Conservation (phyloP, 371 early-diverging fungal species). For the Cladochytrium tenue region DNA sequence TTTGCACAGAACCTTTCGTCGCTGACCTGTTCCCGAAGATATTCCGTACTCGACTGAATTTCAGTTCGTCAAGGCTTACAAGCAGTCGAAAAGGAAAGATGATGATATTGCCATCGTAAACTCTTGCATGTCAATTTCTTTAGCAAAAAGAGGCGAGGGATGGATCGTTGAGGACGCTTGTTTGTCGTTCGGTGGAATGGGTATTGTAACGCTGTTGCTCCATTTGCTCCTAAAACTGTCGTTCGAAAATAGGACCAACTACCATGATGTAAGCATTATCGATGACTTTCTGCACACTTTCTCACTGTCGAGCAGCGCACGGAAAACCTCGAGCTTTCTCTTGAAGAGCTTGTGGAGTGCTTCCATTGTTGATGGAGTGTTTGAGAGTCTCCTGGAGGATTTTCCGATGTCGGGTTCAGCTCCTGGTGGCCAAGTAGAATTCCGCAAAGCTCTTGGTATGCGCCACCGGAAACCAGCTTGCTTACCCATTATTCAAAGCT, state of each 20-base stretch:
- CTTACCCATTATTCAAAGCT: slow-evolving; percentile 27
- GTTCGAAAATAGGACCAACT: slow-evolving; percentile 5
- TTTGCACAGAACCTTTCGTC: not conserved
- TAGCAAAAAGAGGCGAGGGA: slow-evolving; percentile 22
- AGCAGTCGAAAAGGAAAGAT: slow-evolving; percentile 78
- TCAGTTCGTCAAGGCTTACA: slow-evolving; percentile 69
- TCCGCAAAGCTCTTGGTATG: slow-evolving; percentile 59
- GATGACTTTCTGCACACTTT: not conserved
- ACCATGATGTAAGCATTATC: slow-evolving; percentile 5
- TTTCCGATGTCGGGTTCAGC: slow-evolving; percentile 58
- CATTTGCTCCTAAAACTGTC: not conserved
- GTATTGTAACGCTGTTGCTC: slow-evolving; percentile 31
- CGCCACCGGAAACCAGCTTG: no score
- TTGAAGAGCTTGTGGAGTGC: no score
- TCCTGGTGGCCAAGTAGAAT: slow-evolving; percentile 79
- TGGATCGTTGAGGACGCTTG: slow-evolving; percentile 50
- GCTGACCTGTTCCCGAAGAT: slow-evolving; percentile 12
- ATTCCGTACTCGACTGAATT: slow-evolving; percentile 56
- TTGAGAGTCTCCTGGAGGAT: slow-evolving; percentile 49
- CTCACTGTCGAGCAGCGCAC: no score
- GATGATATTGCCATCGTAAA: slow-evolving; percentile 83
- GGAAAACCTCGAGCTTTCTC: no score
- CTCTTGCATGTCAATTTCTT: slow-evolving; percentile 59
- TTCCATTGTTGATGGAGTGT: no score
- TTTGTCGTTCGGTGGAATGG: slow-evolving; percentile 78